Evolutionary conservation across 176 grass and related monocot genomes (phyloP).

Genomic region (Bonia amplexicaulis): DNA sequence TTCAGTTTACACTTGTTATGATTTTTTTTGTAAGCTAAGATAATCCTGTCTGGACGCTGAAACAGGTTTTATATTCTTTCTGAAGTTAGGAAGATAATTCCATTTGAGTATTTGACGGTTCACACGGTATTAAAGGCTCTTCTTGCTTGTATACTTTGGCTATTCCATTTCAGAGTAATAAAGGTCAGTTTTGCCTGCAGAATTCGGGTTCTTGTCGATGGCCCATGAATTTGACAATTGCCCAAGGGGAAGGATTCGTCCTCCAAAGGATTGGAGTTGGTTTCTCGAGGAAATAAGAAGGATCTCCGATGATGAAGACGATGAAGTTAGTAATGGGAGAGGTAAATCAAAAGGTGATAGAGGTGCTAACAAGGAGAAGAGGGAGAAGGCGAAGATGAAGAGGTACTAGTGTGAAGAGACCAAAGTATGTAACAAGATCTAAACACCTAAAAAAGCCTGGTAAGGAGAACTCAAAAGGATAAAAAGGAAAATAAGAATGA

Average conservation of each 20-base stretch:
- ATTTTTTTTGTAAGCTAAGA: not conserved
- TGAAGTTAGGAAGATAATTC: not conserved
- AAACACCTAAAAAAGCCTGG: constrained; percentile 36
- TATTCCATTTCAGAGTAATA: not conserved
- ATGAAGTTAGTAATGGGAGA: not conserved
- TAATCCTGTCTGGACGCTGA: not conserved
- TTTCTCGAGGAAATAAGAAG: constrained; percentile 50
- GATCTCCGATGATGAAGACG: constrained; percentile 11
- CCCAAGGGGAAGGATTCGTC: constrained; percentile 35
- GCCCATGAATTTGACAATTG: constrained; percentile 78
- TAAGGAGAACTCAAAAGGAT: constrained; percentile 6
- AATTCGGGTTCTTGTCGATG: constrained; percentile 70
- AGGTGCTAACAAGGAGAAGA: constrained; percentile 23
- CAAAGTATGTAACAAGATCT: constrained; percentile 60
- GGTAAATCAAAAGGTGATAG: constrained; percentile 18
- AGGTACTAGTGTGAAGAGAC: constrained; percentile 33
- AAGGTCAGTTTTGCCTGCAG: constrained; percentile 38
- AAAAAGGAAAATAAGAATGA: not conserved
- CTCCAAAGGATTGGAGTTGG: constrained; percentile 77
- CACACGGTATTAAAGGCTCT: not conserved
- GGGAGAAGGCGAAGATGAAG: constrained; percentile 30
- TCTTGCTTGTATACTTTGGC: not conserved
- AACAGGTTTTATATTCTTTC: not conserved
- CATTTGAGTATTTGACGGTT: not conserved
- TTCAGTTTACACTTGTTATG: not conserved